Evolutionary conservation across 495 filamentous ascomycete genomes (phyloP), one percentile per base, ranked within the genome.

Genomic region (Lasiosphaeria ovina): DNA sequence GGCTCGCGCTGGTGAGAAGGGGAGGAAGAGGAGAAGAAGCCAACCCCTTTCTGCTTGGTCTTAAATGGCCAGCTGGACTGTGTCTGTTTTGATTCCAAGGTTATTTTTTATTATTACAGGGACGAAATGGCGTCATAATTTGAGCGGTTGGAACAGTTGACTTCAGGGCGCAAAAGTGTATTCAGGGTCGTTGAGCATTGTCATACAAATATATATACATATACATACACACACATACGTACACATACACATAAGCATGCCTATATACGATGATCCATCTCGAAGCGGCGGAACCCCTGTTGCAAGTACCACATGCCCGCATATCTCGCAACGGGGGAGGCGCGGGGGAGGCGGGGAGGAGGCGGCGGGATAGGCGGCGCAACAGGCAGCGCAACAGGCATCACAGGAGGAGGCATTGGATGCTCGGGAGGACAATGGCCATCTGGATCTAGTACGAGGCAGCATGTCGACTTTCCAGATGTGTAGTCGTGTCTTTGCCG

Each of bases 1-100:
- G 44, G 44, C 44, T 47, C 44, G 44, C 44, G 44, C 44, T n/a
- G 44, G 16, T 47, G 53, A 44, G 14, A 45, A 47, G 16, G 3
- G 16, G 12, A 33, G 40, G 40, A 33, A 16, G 49, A 47, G 42
- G 17, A 9, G 24, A 31, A 16, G 35, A 9, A 24, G 40, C 16
- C 6, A 14, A 17, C 38, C 8, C 36, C 12, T 34, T 38, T 16
- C 55, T 57, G 55, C 44, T 44, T 57, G 55, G 55, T 57, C 55
- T 57, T 14, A 24, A 16, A 11, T 57, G 55, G 44, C 55, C 55
- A 57, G 55, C 55, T 57, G 55, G 55, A 49, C 55, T 57, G 55
- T 42, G 33, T 57, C 55, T 12, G 24, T 53, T 34, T 32, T 35
- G 49, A 51, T 51, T 47, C 44, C 24, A 51, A 11, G 49, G 32